These are phyloP conservation scores for Alnus glutinosa DNA, from an alignment of 306 rosid species.

Conservation along the genomic window DNA sequence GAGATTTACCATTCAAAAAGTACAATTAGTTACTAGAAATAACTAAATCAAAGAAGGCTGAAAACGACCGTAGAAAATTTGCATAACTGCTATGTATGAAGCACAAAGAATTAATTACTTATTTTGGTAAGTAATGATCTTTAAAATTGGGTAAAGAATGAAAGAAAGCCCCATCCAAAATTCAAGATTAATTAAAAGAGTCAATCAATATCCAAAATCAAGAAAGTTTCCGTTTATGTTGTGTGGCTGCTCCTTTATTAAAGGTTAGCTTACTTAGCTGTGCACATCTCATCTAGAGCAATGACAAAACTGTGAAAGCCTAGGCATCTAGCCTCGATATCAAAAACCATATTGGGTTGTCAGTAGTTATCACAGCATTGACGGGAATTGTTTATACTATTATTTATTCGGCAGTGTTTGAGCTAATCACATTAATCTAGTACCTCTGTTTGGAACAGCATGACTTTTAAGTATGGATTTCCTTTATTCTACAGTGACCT, in stretches of 20 bases:
- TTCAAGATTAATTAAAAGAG: neutral
- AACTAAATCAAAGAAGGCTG: neutral
- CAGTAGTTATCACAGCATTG: neutral
- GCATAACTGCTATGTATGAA: neutral
- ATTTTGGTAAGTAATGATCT: neutral
- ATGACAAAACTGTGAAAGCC: neutral
- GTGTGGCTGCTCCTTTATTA: neutral
- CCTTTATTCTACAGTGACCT: neutral
- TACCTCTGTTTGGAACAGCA: neutral
- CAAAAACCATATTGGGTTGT: neutral
- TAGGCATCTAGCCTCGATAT: neutral
- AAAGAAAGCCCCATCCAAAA: neutral
- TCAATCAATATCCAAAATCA: neutral
- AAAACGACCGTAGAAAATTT: neutral
- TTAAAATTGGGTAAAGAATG: neutral
- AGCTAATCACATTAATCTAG: neutral
- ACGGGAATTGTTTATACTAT: neutral
- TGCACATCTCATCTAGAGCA: neutral
- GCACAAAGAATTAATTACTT: neutral
- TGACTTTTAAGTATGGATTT: neutral
- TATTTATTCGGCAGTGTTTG: neutral
- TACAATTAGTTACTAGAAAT: neutral
- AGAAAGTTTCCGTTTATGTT: neutral
- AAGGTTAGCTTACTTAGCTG: neutral
- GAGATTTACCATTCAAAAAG: neutral